A percentile compares a stretch with the other conserved stretches of the same genome.
phyloP scores from a whole-genome alignment of 78 protist species.

The Kipferlia bialata region DNA sequence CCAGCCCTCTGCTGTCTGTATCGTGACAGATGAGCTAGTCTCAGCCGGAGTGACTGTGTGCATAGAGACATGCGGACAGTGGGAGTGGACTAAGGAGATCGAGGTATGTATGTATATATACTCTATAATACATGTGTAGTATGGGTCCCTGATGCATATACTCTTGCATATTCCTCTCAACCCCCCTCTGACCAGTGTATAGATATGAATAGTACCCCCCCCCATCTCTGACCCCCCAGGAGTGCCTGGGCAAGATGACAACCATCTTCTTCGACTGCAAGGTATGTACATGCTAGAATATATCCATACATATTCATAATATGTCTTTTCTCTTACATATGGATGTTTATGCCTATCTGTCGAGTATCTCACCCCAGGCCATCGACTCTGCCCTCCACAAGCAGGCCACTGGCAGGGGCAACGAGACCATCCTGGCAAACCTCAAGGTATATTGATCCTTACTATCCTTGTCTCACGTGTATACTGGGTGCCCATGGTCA shows the following conservation, averaged over 20 bases:
- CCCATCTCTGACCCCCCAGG: too few species aligned
- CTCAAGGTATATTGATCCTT: too few species aligned
- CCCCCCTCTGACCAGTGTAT: too few species aligned
- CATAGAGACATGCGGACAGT: too few species aligned
- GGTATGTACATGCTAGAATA: too few species aligned
- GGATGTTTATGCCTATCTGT: background rate
- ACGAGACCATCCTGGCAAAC: background rate
- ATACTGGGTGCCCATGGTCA: too few species aligned
- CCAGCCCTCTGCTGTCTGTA: background rate
- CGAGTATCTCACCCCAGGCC: background rate
- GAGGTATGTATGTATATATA: background rate
- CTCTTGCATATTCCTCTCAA: background rate
- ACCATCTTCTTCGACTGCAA: too few species aligned
- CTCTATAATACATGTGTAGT: too few species aligned
- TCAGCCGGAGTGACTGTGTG: background rate
- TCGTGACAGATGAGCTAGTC: background rate
- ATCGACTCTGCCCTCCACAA: background rate
- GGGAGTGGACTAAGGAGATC: too few species aligned
- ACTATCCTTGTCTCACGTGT: too few species aligned
- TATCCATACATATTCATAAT: background rate
- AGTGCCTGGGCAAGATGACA: too few species aligned
- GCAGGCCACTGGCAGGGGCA: background rate
- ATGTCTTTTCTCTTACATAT: background rate
- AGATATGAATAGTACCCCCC: too few species aligned
- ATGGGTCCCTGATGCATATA: background rate